Conservation (phyloP, 169 alveolate genomes). For the Perkinsus chesapeaki region DNA sequence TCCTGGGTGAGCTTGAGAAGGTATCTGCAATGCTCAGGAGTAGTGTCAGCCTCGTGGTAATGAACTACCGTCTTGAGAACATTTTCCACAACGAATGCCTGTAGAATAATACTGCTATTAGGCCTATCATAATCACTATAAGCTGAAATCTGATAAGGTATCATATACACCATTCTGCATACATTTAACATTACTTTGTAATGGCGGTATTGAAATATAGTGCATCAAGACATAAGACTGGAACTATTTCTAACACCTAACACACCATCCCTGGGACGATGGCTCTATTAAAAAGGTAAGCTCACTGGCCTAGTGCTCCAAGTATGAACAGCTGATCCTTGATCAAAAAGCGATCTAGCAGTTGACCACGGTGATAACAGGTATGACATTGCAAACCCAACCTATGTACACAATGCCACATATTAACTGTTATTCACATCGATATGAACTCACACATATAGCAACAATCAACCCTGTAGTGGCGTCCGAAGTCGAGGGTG, state of each 20-base stretch:
- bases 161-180: not conserved
- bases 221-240: not conserved
- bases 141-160: not conserved
- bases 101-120: not conserved
- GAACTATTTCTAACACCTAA: not conserved
- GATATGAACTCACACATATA: not conserved
- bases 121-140: not conserved
- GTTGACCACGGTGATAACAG: not conserved
- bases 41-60: not conserved
- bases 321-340: not conserved
- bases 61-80: not conserved
- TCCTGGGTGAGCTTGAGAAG: not conserved
- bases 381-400: not conserved
- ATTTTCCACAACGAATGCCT: not conserved
- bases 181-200: not conserved
- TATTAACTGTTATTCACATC: not conserved
- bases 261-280: not conserved
- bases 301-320: not conserved
- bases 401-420: not conserved
- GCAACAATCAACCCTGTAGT: not conserved
- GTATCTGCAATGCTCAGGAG: not conserved
- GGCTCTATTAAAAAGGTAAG: not conserved
- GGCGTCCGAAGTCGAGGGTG: not conserved
- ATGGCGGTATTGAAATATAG: not conserved
- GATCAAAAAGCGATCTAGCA: not conserved